These are phyloP conservation scores for Aspergillus sp. DNA, from an alignment of 2,329 filamentous ascomycete genomes.

Conservation along the genomic window DNA sequence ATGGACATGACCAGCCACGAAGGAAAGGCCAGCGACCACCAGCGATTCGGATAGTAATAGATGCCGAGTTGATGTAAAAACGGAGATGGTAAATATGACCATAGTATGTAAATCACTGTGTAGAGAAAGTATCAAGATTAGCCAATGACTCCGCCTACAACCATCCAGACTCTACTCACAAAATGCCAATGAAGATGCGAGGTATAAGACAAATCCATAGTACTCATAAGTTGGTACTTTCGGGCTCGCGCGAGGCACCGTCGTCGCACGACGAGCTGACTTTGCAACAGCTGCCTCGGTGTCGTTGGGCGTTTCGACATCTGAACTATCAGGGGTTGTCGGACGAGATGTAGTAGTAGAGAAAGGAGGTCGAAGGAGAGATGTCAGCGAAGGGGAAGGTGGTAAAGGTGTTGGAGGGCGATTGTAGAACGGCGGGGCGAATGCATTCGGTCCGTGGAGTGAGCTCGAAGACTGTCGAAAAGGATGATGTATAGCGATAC, in stretches of 20 bases:
- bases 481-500: constrained; percentile 29
- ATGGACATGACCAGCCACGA: constrained; percentile 84
- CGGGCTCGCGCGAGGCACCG: constrained; percentile 77
- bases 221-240: constrained; percentile 99
- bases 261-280: constrained; percentile 55
- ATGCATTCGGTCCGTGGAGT: constrained; percentile 43
- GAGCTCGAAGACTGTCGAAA: constrained; percentile 38
- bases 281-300: constrained; percentile 57
- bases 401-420: constrained; percentile 92
- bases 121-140: constrained; percentile 3
- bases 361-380: constrained; percentile 71
- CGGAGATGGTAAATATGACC: constrained; percentile 87
- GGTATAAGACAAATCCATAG: constrained; percentile 95
- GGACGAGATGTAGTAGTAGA: constrained; percentile 71
- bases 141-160: neutral
- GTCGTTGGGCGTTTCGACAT: constrained; percentile 67
- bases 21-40: constrained; percentile 94
- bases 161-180: constrained; percentile 43
- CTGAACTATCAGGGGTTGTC: constrained; percentile 86
- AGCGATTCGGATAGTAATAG: constrained; percentile 93
- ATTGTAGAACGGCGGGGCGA: constrained; percentile 90
- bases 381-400: constrained; percentile 87
- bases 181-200: constrained; percentile 80
- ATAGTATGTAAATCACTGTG: constrained; percentile 60
- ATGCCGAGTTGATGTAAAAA: constrained; percentile 91